Base-by-base conservation (phyloP, 2,329 filamentous ascomycete species). In the Pseudopyricularia javanii region DNA sequence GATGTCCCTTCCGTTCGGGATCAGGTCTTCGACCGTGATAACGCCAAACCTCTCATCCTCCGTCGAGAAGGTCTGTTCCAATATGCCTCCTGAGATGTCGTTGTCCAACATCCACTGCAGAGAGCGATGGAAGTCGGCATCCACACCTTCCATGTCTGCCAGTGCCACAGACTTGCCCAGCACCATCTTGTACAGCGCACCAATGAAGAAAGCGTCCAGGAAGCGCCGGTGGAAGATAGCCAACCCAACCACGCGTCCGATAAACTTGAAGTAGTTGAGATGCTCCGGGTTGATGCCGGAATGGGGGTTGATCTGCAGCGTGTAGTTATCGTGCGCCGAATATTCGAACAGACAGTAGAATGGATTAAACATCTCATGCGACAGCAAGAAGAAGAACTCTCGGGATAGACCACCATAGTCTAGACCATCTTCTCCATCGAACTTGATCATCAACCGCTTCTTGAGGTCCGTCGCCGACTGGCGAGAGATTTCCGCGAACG, bases 341-440 rank as follows among this genome's bases (percentile, higher is more conserved):
- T 98, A 98, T 72, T 98, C 93, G 75, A 98, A 98, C 52, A 98
- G 78, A 68, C 93, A 98, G 74, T 98, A 98, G 73, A 98, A 98
- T 32, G 93, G 93, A 69, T 98, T 98, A 75, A 98, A 98, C 93
- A 98, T 98, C 74, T 98, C 93, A 72, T 98, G 93, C 15, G 91
- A 97, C 53, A 98, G 81, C 40, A 98, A 76, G 82, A 98, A 98
- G 78, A 98, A 98, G 76, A 98, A 98, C 71, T 98, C 93, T 79
- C 91, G 80, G 34, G 93, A 98, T 53, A 98, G 79, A 77, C 93
- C 93, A 68, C 93, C 93, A 64, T 98, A 98, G 70, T 98, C 93
- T 56, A 98, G 74, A 70, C 93, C 93, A 63, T 98, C 93, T 72
- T 98, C 93, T 49, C 93, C 93, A 60, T 98, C 93, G 61, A 98